Base-by-base conservation (phyloP, 768 basidiomycete genomes). In the Calocera viscosa region DNA sequence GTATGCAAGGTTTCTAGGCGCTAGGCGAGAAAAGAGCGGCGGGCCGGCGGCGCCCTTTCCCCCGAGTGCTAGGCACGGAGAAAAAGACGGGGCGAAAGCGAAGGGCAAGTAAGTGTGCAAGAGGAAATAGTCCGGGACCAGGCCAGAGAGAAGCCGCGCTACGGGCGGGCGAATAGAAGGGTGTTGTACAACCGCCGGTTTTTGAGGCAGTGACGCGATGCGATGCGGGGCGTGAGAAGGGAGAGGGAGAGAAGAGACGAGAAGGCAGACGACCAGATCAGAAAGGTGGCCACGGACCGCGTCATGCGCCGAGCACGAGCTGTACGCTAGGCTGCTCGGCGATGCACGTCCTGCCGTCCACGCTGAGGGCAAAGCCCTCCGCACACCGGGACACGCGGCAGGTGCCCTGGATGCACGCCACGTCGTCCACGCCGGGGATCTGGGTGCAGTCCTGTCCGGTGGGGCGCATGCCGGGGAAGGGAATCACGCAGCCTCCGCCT, bases 401-500 rank as follows among this genome's bases (percentile, higher is more conserved):
- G 11, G 30, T 35, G 49, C 67, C 67, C 35, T 33, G n/a, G 28
- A 49, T 64, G 49, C 67, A 68, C 3, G 43, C 8, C 8, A 68
- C 67, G 64, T 68, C 64, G 22, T 64, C n/a, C 12, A 68, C 64
- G 64, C 64, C 63, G 14, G 64, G 64, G 64, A 68, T 65, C 47
- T 65, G 43, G 8, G 67, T 49, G 64, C 67, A 68, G 47, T 68
- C 67, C 28, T 24, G 33, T 8, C 67, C 67, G n/a, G 67, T 49
- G 33, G 64, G 49, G 11, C 43, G 49, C 26, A 49, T 38, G 24
- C 63, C 32, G 16, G 64, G 47, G 22, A 49, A 65, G 32, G 67
- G 67, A 16, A 65, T 68, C 8, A 64, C 64, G 24, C 67, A 68
- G 41, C 67, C 67, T n/a, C 67, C 67, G 30, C 67, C 67, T 68